Evolutionary conservation across 257 asterid species (phyloP).

Genomic region (Handroanthus guayacan): DNA sequence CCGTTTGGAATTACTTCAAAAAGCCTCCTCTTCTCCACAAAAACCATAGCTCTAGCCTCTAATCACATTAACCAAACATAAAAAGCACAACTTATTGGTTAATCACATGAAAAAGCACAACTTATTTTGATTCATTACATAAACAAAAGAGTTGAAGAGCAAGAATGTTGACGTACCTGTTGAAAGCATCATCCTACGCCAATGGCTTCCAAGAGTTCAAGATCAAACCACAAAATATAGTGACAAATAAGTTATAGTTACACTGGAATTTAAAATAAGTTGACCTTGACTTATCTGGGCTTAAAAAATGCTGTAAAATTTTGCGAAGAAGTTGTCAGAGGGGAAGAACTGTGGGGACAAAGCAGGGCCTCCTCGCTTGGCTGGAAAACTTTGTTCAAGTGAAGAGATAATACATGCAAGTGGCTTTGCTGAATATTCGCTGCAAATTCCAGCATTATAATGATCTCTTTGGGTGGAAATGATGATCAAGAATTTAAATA

Average conservation of each 20-base stretch:
- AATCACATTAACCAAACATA: conserved; percentile 6
- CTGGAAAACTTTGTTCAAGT: background rate
- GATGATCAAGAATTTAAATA: too few species aligned
- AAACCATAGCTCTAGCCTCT: conserved; percentile 42
- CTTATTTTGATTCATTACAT: too few species aligned
- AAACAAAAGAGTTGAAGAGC: background rate
- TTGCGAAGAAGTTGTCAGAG: background rate
- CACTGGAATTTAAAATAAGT: background rate
- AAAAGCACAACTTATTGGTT: background rate
- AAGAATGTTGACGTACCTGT: background rate
- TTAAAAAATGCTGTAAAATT: background rate
- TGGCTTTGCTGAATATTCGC: too few species aligned
- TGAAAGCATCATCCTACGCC: background rate
- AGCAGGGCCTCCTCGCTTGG: background rate
- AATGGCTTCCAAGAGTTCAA: background rate
- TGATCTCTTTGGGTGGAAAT: too few species aligned
- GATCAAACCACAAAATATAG: background rate
- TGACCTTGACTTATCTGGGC: background rate
- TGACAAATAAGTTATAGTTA: background rate
- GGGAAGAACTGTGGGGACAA: background rate
- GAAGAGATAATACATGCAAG: background rate
- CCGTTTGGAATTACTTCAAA: conserved; percentile 34
- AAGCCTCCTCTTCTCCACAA: conserved; percentile 45
- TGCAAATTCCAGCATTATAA: too few species aligned
- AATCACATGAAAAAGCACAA: too few species aligned